These are phyloP conservation scores for Trametes villosa DNA, from an alignment of 768 basidiomycete species.

Conservation along the genomic window DNA sequence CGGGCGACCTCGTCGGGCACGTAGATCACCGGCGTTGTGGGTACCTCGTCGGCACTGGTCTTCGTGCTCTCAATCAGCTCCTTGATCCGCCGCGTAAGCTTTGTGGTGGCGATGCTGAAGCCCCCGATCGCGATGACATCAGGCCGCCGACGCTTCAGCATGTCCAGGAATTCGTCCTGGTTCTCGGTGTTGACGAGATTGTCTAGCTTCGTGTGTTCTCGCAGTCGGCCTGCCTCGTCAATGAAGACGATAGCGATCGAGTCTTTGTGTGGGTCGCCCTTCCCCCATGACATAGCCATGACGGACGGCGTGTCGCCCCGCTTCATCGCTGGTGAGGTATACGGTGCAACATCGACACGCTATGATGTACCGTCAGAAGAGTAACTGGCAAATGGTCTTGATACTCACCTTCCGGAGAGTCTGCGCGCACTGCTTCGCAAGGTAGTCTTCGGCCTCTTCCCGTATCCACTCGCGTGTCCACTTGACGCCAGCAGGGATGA, in stretches of 20 bases:
- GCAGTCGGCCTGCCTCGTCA: slow-evolving; percentile 86
- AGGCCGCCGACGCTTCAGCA: slow-evolving; percentile 82
- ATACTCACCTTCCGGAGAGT: slow-evolving; percentile 71
- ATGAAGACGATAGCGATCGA: slow-evolving; percentile 83
- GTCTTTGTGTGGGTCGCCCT: slow-evolving; percentile 92
- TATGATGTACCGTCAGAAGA: slow-evolving; percentile 36
- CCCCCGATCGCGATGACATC: slow-evolving; percentile 91
- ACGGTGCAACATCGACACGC: slow-evolving; percentile 87
- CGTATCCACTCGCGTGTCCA: slow-evolving; percentile 90
- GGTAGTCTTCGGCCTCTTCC: slow-evolving; percentile 86
- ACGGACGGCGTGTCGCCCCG: slow-evolving; percentile 77
- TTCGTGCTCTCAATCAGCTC: slow-evolving; percentile 44
- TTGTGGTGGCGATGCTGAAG: slow-evolving; percentile 80
- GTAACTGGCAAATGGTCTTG: neutral
- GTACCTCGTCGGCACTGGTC: slow-evolving; percentile 12
- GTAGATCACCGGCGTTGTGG: slow-evolving; percentile 75
- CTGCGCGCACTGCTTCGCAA: slow-evolving; percentile 70
- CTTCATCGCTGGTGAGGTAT: slow-evolving; percentile 60
- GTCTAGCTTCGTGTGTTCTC: slow-evolving; percentile 89
- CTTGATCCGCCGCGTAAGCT: slow-evolving; percentile 67
- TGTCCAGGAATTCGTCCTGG: slow-evolving; percentile 74
- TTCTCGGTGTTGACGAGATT: slow-evolving; percentile 76
- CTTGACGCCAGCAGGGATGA: slow-evolving; percentile 84
- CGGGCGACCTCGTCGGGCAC: slow-evolving; percentile 91
- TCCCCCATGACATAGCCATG: slow-evolving; percentile 91